These are phyloP conservation scores for Emericellopsis terricola DNA, from an alignment of 495 filamentous ascomycete genomes.

Conservation along the genomic window DNA sequence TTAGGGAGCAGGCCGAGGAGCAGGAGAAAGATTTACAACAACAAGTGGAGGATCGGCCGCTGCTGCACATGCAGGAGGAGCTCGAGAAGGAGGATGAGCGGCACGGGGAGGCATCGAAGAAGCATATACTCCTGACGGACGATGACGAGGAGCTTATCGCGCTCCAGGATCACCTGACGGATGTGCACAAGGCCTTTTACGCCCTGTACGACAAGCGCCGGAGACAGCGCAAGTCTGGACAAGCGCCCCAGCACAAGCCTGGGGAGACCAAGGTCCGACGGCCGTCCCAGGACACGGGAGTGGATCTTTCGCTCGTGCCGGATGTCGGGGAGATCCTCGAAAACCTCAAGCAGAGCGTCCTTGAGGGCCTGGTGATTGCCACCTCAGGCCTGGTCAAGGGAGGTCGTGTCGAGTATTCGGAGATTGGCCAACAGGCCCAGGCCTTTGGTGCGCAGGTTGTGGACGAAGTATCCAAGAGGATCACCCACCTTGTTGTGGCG, in stretches of 20 bases:
- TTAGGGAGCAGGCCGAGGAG: slow-evolving; percentile 58
- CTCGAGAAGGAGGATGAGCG: slow-evolving; percentile 57
- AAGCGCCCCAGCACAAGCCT: slow-evolving; percentile 22
- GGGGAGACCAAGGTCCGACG: slow-evolving; percentile 22
- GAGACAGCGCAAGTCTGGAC: slow-evolving; percentile 2
- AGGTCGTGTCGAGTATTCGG: slow-evolving; percentile 51
- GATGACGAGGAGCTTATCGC: slow-evolving; percentile 63
- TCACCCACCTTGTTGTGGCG: slow-evolving; percentile 36
- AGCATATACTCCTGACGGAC: slow-evolving; percentile 62
- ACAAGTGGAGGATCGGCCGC: slow-evolving; percentile 72
- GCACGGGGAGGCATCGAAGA: slow-evolving; percentile 27
- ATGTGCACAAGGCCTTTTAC: slow-evolving; percentile 65
- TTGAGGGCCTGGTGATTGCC: slow-evolving; percentile 53
- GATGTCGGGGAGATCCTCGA: slow-evolving; percentile 75
- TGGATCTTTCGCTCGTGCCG: slow-evolving; percentile 50
- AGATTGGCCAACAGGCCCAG: slow-evolving; percentile 68
- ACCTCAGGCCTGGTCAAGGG: slow-evolving; percentile 81
- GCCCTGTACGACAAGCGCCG: slow-evolving; percentile 47
- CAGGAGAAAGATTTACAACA: slow-evolving; percentile 74
- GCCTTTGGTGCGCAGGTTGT: slow-evolving; percentile 67
- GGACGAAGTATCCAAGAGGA: slow-evolving; percentile 24
- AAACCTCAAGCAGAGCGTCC: slow-evolving; percentile 50
- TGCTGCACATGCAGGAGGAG: slow-evolving; percentile 74
- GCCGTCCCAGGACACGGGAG: slow-evolving; percentile 5
- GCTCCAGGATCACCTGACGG: slow-evolving; percentile 53